phyloP scores from a whole-genome alignment of 1,284 basidiomycete genomes.

The Cryptococcus sp. region DNA sequence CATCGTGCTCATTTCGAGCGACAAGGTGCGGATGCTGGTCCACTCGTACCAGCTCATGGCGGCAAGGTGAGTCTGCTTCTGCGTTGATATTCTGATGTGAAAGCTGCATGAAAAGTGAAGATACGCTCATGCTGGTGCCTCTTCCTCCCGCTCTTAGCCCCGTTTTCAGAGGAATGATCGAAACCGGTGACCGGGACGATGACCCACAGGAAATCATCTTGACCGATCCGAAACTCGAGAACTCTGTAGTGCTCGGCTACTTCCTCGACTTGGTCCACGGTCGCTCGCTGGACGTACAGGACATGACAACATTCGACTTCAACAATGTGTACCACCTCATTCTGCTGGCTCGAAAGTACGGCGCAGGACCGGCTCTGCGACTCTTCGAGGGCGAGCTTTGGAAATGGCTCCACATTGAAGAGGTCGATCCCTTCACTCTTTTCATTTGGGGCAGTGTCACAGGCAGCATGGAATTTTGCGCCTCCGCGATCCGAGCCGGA shows the following conservation, averaged over 20 bases:
- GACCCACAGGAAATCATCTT: not conserved
- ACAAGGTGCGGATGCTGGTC: constrained; percentile 12
- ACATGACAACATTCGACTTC: no score
- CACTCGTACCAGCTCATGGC: constrained; percentile 9
- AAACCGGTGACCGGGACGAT: not conserved
- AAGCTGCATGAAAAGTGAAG: no score
- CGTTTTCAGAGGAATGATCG: not conserved
- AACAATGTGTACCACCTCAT: no score
- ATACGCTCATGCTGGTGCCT: no score
- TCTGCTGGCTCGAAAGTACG: no score
- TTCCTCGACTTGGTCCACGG: no score
- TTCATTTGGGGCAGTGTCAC: not conserved
- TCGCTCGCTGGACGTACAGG: no score
- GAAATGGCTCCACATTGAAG: not conserved
- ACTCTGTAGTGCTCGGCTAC: not conserved
- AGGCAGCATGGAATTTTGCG: not conserved
- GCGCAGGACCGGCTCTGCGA: not conserved
- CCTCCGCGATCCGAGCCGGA: no score
- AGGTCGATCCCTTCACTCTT: not conserved
- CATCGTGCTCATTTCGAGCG: constrained; percentile 9
- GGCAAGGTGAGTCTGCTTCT: constrained; percentile 11
- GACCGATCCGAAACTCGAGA: not conserved
- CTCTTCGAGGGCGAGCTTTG: not conserved
- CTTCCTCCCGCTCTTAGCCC: not conserved
- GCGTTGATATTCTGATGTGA: no score